Evolutionary conservation across 257 asterid genomes (phyloP), one percentile per base, ranked within the genome.

Genomic region (Solanum neorickii): DNA sequence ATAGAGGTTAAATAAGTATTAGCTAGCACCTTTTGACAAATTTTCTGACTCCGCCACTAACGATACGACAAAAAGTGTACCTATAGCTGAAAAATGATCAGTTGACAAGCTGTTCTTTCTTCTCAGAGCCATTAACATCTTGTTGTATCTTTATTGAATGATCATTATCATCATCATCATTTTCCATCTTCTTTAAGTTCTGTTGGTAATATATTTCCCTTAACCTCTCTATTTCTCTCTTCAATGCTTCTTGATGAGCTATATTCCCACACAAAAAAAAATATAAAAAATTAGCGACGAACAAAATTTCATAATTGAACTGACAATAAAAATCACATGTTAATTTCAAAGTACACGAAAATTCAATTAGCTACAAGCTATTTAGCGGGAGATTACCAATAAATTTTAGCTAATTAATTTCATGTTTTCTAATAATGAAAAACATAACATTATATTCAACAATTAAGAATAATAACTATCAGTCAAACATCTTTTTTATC

Each of bases 221-320:
- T 70, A 96, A 89, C 92, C 98, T 95, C 91, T 95, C 99, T 59
- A 96, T 95, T 90, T 96, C 99, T 91, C 95, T 94, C 92, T 94
- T 95, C 92, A 96, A 86, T 82, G 99, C 98, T 87, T 96, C 99
- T 92, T 96, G 98, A 93, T 95, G 99, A 87, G 98, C 99, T 96
- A 76, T 90, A 33, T 5, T 33, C 7, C 23, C n/a, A 6, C 15
- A 72, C 20, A 66, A 4, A 68, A 10, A 68, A 3, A 2, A 9
- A 5, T 2, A 10, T 1, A 0, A 3, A 31, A 70, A 14, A 69
- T 14, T 8, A 70, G 23, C 1, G 1, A 8, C 8, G 0, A n/a
- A 4, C 1, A 62, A 23, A 62, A 62, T 62, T 62, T 62, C 15
- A 1, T 62, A 62, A 29, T 0, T 62, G 15, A 56, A 56, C 12